A percentile compares a stretch with the other conserved stretches of the same genome.
phyloP scores from a whole-genome alignment of 768 basidiomycete species.

The Phallus indusiatus region DNA sequence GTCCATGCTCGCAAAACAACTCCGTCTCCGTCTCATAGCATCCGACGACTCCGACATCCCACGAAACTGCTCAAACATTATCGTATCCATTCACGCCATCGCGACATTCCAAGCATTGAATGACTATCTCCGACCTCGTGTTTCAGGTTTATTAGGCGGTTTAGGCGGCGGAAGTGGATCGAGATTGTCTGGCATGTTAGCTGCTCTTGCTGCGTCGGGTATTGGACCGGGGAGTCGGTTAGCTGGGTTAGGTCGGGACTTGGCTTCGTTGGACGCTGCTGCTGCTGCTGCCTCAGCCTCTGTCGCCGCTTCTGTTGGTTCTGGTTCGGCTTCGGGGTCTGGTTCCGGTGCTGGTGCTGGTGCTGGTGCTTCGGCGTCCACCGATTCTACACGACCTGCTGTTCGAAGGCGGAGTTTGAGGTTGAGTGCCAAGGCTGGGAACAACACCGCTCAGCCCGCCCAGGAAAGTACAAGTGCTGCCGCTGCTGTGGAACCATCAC shows the following conservation, averaged over 20 bases:
- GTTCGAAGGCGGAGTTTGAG: constrained; percentile 74
- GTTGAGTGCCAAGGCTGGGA: constrained; percentile 58
- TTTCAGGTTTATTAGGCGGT: constrained; percentile 58
- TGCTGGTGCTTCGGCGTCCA: constrained; percentile 24
- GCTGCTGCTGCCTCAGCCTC: constrained; percentile 20
- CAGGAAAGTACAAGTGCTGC: constrained; percentile 13
- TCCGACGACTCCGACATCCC: constrained; percentile 86
- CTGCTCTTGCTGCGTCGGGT: constrained; percentile 75
- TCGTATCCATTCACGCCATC: constrained; percentile 96
- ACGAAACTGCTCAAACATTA: constrained; percentile 66
- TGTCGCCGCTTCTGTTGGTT: not conserved
- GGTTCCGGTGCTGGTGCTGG: constrained; percentile 22
- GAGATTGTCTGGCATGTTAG: constrained; percentile 80
- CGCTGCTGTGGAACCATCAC: constrained; percentile 11
- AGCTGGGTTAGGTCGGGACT: not conserved
- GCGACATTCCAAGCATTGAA: constrained; percentile 96
- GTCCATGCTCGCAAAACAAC: constrained; percentile 82
- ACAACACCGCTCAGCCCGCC: constrained; percentile 11
- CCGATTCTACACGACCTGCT: constrained; percentile 15
- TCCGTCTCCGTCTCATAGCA: constrained; percentile 83
- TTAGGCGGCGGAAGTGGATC: constrained; percentile 23
- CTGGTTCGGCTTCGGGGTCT: constrained; percentile 1
- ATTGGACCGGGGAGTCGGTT: constrained; percentile 12
- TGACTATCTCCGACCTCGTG: constrained; percentile 88
- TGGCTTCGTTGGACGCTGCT: constrained; percentile 14